phyloP scores from a whole-genome alignment of 495 filamentous ascomycete species.

The Talaromyces liani region DNA sequence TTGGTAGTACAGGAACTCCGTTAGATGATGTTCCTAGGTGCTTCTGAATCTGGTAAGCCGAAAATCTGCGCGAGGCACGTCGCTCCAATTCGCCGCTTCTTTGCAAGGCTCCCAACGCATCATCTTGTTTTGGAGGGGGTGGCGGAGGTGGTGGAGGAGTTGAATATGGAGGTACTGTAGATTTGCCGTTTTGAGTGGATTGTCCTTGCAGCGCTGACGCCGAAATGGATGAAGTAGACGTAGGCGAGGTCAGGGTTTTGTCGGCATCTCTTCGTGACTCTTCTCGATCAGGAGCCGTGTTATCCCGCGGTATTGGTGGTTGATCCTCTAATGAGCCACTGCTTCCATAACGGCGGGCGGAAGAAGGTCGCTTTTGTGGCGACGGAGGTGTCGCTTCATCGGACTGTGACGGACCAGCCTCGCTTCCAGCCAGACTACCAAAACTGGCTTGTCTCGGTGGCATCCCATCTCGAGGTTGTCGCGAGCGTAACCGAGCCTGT shows the following conservation, averaged over 20 bases:
- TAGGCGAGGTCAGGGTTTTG: slow-evolving; percentile 29
- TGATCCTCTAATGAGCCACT: slow-evolving; percentile 40
- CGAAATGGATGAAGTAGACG: slow-evolving; percentile 49
- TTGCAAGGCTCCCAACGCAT: slow-evolving; percentile 86
- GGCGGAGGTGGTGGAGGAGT: slow-evolving; percentile 61
- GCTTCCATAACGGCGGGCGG: slow-evolving; percentile 44
- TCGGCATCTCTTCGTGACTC: slow-evolving; percentile 44
- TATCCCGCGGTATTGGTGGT: slow-evolving; percentile 32
- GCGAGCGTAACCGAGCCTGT: slow-evolving; percentile 82
- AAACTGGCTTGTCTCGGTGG: slow-evolving; percentile 57
- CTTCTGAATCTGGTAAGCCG: slow-evolving; percentile 91
- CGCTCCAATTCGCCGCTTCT: slow-evolving; percentile 87
- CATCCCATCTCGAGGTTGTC: slow-evolving; percentile 58
- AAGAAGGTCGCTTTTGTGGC: slow-evolving; percentile 25
- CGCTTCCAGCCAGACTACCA: slow-evolving; percentile 53
- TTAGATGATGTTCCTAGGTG: slow-evolving; percentile 75
- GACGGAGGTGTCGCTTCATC: slow-evolving; percentile 44
- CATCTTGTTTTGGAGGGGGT: slow-evolving; percentile 74
- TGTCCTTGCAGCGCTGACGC: slow-evolving; percentile 62
- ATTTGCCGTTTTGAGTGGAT: slow-evolving; percentile 57
- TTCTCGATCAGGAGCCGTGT: slow-evolving; percentile 28
- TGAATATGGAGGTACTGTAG: slow-evolving; percentile 33
- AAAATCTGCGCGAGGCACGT: slow-evolving; percentile 86
- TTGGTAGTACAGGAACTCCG: slow-evolving; percentile 77
- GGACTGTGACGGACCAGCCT: slow-evolving; percentile 50